These are phyloP conservation scores for Coelastrella sp. DNA, from an alignment of 139 green algal genomes.

Conservation along the genomic window DNA sequence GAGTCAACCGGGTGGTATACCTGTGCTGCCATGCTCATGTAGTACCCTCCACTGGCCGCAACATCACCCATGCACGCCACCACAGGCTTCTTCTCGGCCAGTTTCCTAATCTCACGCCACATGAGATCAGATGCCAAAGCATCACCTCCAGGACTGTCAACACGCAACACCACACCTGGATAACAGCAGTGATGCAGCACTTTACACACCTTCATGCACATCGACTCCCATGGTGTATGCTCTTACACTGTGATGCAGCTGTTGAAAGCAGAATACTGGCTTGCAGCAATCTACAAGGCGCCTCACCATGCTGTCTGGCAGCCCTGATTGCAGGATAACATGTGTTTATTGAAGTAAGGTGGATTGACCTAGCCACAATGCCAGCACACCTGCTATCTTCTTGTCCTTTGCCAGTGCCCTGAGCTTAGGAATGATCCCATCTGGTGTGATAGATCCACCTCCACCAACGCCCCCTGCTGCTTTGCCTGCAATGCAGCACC, in stretches of 20 bases:
- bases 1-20: not conserved
- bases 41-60: conserved; percentile 95
- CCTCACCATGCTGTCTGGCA: too few relatives aligned
- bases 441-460: conserved; percentile 59
- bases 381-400: conserved; percentile 45
- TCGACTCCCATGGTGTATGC: too few relatives aligned
- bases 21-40: conserved; percentile 91
- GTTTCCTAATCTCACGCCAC: conserved; percentile 89
- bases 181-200: not conserved
- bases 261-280: too few relatives aligned
- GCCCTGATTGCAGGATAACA: too few relatives aligned
- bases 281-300: too few relatives aligned
- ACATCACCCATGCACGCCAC: conserved; percentile 96
- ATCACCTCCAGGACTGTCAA: conserved; percentile 93
- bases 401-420: conserved; percentile 63
- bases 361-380: not conserved
- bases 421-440: conserved; percentile 65
- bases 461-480: not conserved
- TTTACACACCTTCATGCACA: not conserved
- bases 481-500: conserved; percentile 9
- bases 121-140: conserved; percentile 95
- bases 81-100: conserved; percentile 89
- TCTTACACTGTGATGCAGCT: too few relatives aligned
- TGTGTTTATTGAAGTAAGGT: not conserved
- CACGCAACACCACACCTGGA: conserved; percentile 83